Evolutionary conservation across 805 yeast species (phyloP).

Genomic region (Saturnispora halmiae): DNA sequence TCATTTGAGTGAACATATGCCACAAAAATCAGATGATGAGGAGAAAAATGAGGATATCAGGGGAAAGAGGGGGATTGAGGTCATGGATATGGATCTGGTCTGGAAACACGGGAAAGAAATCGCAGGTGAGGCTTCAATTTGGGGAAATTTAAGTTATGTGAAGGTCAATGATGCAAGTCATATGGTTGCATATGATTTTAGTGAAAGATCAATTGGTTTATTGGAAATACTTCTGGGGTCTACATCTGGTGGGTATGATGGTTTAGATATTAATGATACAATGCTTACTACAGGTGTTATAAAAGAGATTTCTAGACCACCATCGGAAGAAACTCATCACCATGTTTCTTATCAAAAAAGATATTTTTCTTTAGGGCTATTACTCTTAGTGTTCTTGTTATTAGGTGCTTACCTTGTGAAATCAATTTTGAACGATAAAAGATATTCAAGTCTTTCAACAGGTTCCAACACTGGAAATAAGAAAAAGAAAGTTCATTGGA

Average conservation of each 20-base stretch:
- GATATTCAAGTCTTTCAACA: constrained; percentile 2
- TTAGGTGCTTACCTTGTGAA: constrained; percentile 8
- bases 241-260: constrained; percentile 11
- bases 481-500: constrained; percentile 30
- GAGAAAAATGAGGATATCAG: not conserved
- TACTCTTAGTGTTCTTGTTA: constrained; percentile 3
- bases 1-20: constrained; percentile 25
- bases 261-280: constrained; percentile 12
- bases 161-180: constrained; percentile 73
- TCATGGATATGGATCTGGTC: constrained; percentile 17
- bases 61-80: constrained; percentile 4
- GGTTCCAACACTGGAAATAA: constrained; percentile 14
- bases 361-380: constrained; percentile 5
- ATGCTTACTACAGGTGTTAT: constrained; percentile 1
- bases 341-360: too few relatives aligned
- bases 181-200: constrained; percentile 86
- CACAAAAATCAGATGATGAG: too few relatives aligned
- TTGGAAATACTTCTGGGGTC: constrained; percentile 47
- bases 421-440: constrained; percentile 3
- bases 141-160: constrained; percentile 68
- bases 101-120: constrained; percentile 38
- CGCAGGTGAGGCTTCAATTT: constrained; percentile 37
- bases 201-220: constrained; percentile 60
- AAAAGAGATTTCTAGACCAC: too few relatives aligned
- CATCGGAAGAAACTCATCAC: too few relatives aligned